Base-by-base conservation (phyloP, 2,329 filamentous ascomycete genomes). In the Cordyceps fumosorosea region DNA sequence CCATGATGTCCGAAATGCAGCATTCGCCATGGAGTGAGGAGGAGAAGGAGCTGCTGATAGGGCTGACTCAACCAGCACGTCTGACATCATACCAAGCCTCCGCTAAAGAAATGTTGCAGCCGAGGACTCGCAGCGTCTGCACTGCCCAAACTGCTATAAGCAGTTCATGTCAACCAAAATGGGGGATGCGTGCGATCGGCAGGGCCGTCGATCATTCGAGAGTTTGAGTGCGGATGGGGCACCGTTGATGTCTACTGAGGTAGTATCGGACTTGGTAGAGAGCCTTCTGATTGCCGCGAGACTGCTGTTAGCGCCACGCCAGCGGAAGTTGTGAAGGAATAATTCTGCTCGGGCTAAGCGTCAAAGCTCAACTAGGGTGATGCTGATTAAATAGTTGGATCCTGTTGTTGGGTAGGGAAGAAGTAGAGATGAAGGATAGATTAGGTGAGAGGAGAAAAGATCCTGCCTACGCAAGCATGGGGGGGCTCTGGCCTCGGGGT, bases 101-200 rank as follows among this genome's bases (percentile, higher is more conserved):
- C 47, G 37, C 24, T 34, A 44, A 34, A 45, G 18, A 53, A 53
- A 45, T 34, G 22, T 37, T 26, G 50, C 29, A 22, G 34, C 51
- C 14, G 14, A 32, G 42, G 58, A 47, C 37, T 54, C 51, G 58
- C 58, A 54, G 58, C 29, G 24, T 47, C 40, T 54, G 37, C 57
- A 60, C 29, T 60, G 42, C 58, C 37, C 51, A 47, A 34, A 26
- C 24, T 44, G 58, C 58, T 37, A 55, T 55, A 54, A 54, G 48
- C 48, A 11, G 58, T 47, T 60, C 58, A 60, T 60, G 50, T 44
- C 58, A 54, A 14, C 48, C 58, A 6, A 40, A 40, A 48, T 20
- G 20, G n/a, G 42, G 16, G 14, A 37, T 40, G 58, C 29, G 50
- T 32, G 11, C 29, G 58, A 60, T 54, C 50, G 42, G 44, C 58